phyloP scores from a whole-genome alignment of 805 yeast species.

The Saturnispora quitensis region DNA sequence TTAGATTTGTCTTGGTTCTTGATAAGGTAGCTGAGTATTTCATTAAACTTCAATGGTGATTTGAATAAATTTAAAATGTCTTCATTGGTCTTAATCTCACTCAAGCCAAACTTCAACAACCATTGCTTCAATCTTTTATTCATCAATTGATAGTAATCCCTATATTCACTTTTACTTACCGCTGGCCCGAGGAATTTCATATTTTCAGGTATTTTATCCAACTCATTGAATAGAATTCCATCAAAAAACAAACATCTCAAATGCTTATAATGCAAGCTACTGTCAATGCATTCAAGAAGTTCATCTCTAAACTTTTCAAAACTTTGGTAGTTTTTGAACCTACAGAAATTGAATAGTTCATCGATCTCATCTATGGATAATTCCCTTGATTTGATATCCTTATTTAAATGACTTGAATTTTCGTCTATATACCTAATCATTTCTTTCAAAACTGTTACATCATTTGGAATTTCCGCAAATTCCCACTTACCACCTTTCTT shows the following conservation, averaged over 20 bases:
- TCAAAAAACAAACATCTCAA: background rate
- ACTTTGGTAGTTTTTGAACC: slow-evolving; percentile 8
- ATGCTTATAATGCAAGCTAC: background rate
- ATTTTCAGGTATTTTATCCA: background rate
- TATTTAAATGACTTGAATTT: background rate
- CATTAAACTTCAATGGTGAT: background rate
- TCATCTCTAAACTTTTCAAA: slow-evolving; percentile 3
- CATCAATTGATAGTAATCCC: slow-evolving; percentile 8
- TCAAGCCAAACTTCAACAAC: slow-evolving; percentile 5
- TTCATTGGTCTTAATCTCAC: background rate
- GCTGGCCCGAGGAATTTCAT: slow-evolving; percentile 2
- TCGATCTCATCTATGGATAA: slow-evolving; percentile 4
- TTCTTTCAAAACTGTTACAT: slow-evolving; percentile 1
- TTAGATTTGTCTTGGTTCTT: slow-evolving; percentile 6
- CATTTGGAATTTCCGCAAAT: slow-evolving; percentile 6
- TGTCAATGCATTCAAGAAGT: slow-evolving; percentile 1
- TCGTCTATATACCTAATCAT: slow-evolving; percentile 9
- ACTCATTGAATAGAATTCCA: background rate
- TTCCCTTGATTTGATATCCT: slow-evolving; percentile 5
- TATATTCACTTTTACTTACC: slow-evolving; percentile 3
- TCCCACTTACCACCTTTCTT: slow-evolving; percentile 11
- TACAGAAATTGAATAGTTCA: background rate
- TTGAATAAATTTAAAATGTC: background rate
- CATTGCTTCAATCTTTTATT: slow-evolving; percentile 8
- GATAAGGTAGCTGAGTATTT: background rate